Conservation (phyloP, 73 alveolate genomes). For the Tetrahymena malaccensis region DNA sequence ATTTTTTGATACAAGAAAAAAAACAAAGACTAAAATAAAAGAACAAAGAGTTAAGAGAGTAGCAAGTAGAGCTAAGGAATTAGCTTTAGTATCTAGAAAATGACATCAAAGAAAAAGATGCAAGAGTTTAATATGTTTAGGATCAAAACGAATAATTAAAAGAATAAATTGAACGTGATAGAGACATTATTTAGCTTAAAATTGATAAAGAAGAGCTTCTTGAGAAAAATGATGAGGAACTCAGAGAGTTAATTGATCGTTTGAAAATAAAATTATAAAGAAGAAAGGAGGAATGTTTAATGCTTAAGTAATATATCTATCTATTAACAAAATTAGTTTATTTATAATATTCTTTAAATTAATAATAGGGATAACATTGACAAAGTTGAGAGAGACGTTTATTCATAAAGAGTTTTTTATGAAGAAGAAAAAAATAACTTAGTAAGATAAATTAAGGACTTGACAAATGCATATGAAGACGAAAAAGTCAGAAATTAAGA, state of each 20-base stretch:
- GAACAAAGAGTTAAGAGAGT: background rate
- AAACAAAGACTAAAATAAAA: background rate
- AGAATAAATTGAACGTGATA: background rate
- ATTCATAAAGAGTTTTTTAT: background rate
- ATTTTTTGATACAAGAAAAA: background rate
- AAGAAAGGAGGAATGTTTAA: background rate
- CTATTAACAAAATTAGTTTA: background rate
- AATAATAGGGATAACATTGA: background rate
- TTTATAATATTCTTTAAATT: background rate
- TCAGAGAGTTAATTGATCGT: background rate
- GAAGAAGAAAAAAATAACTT: background rate
- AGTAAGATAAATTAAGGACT: background rate
- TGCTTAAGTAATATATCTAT: background rate
- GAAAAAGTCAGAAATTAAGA: background rate
- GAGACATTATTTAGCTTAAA: background rate
- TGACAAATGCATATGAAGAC: background rate
- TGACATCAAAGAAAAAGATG: background rate
- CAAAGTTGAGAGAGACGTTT: background rate
- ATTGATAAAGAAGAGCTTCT: background rate
- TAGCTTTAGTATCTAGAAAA: background rate
- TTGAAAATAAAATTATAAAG: background rate
- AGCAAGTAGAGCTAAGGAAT: background rate
- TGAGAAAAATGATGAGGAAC: background rate
- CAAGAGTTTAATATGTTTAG: background rate
- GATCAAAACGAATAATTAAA: background rate